Conservation (phyloP, 371 early-diverging fungal genomes). For the Zychaea mexicana region DNA sequence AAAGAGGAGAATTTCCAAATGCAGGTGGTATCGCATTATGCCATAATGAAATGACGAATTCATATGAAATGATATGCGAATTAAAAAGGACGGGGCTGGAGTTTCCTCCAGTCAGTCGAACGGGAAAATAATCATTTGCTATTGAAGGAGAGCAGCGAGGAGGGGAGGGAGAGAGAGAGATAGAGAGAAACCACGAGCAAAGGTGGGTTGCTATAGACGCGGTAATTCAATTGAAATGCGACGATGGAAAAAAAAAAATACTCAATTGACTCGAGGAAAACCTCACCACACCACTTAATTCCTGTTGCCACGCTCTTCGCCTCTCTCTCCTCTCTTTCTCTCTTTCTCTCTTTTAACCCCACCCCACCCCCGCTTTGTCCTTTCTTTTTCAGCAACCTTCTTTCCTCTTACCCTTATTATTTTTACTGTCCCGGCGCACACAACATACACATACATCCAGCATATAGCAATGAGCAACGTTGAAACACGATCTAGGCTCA, state of each 20-base stretch:
- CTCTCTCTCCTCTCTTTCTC: background rate
- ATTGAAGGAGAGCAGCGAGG: no score
- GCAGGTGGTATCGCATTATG: background rate
- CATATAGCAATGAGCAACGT: background rate
- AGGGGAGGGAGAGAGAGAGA: no score
- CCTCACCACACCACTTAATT: background rate
- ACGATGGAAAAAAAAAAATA: no score
- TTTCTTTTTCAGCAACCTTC: background rate
- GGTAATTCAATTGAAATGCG: no score
- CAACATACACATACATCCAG: no score
- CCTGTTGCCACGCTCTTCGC: background rate
- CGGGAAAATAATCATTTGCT: background rate
- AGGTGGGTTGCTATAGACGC: no score
- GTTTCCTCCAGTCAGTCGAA: background rate
- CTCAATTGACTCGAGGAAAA: background rate
- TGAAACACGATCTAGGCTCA: background rate
- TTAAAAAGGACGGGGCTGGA: background rate
- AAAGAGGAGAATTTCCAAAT: background rate
- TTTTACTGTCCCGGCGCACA: no score
- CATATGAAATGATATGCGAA: background rate
- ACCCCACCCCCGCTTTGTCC: no score
- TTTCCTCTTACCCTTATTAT: background rate
- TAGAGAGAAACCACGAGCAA: no score
- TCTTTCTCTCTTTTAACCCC: background rate
- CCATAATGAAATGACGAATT: background rate